phyloP scores from a whole-genome alignment of 371 early-diverging fungal genomes.

The Dichotomocladium elegans region DNA sequence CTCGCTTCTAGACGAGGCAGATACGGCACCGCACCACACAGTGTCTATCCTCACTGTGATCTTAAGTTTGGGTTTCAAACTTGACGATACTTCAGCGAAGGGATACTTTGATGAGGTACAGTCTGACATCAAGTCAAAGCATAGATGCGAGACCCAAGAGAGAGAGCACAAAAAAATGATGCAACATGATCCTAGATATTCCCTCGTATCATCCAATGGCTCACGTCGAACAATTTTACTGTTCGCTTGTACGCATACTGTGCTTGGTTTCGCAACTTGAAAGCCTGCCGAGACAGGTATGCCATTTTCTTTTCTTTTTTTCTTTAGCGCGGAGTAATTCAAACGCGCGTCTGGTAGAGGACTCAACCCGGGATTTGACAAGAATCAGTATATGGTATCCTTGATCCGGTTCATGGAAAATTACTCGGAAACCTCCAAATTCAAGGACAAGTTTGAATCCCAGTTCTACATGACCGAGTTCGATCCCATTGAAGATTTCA shows the following conservation, averaged over 20 bases:
- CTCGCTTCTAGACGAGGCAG: constrained; percentile 21
- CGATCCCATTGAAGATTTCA: constrained; percentile 48
- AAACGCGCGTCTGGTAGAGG: background rate
- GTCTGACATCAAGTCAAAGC: too few species aligned
- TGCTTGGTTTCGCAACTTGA: constrained; percentile 32
- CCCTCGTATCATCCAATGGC: constrained; percentile 32
- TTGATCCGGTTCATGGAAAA: constrained; percentile 31
- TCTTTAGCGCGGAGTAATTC: background rate
- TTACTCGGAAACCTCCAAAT: constrained; percentile 44
- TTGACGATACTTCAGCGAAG: constrained; percentile 15
- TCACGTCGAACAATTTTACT: constrained; percentile 40
- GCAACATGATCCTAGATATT: constrained; percentile 23
- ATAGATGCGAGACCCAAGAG: too few species aligned
- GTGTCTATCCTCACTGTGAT: constrained; percentile 45
- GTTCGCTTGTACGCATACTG: constrained; percentile 36
- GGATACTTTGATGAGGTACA: constrained; percentile 22
- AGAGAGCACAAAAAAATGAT: background rate
- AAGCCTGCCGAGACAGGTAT: constrained; percentile 20
- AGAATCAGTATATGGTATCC: constrained; percentile 22
- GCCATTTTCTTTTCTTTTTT: background rate
- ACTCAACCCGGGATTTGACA: constrained; percentile 15
- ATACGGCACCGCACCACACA: constrained; percentile 36
- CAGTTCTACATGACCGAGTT: constrained; percentile 50
- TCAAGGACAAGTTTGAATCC: constrained; percentile 38
- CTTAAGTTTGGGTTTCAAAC: constrained; percentile 24